Percentiles rank a stretch among this genome's conserved stretches.
Evolutionary conservation across 305 asterid genomes (phyloP).

Genomic region (Fraxinus dipetala): DNA sequence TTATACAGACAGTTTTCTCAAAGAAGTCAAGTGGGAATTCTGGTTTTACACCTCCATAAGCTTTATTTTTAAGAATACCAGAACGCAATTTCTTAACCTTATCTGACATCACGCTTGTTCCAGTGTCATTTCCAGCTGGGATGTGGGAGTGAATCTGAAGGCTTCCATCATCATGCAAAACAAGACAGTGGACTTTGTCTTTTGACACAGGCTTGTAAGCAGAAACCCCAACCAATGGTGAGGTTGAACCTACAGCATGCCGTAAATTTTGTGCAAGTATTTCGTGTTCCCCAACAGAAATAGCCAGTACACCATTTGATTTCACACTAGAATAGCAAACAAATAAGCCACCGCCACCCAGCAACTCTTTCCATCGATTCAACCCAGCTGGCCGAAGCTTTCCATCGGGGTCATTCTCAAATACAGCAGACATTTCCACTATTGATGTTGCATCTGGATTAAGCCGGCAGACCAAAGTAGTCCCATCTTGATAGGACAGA

Average conservation of each 20-base stretch:
- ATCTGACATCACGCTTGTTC: conserved; percentile 64
- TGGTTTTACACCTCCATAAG: conserved; percentile 84
- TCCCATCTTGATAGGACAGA: conserved; percentile 91
- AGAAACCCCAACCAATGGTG: conserved; percentile 91
- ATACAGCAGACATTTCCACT: conserved; percentile 64
- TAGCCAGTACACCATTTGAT: conserved; percentile 68
- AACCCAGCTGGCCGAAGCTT: conserved; percentile 83
- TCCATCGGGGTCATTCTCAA: conserved; percentile 75
- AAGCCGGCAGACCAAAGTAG: conserved; percentile 75
- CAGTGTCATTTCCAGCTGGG: conserved; percentile 69
- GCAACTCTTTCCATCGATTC: conserved; percentile 90
- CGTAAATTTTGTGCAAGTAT: conserved; percentile 79
- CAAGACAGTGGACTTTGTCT: conserved; percentile 93
- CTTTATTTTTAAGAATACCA: conserved; percentile 84
- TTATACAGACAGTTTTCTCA: conserved; percentile 85
- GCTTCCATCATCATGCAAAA: conserved; percentile 98
- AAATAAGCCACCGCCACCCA: conserved; percentile 72
- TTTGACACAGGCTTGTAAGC: conserved; percentile 96
- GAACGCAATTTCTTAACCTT: conserved; percentile 88
- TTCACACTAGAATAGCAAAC: conserved; percentile 87
- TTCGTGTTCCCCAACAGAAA: conserved; percentile 80
- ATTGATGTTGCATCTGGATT: conserved; percentile 73
- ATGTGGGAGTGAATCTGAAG: conserved; percentile 92
- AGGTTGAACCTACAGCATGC: conserved; percentile 73
- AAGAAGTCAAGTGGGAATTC: conserved; percentile 96